A percentile compares a stretch with the other conserved stretches of the same genome.
Conservation (phyloP, 192 early-diverging fungal genomes). For the Backusella psychrophila region DNA sequence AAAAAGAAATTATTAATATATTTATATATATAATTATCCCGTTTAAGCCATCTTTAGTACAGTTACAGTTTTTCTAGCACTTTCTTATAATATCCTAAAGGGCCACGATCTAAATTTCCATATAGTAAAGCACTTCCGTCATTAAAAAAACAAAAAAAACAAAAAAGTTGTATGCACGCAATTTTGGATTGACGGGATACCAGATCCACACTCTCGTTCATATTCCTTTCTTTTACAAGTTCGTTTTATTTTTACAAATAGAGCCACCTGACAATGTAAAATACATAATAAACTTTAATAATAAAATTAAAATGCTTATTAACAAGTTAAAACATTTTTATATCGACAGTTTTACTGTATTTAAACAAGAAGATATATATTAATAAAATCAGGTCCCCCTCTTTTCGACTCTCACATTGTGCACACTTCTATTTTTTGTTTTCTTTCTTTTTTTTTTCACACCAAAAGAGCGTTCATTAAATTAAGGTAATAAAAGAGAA, state of each 20-base stretch:
- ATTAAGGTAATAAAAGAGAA: neutral
- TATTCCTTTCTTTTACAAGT: neutral
- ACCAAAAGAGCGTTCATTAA: constrained; percentile 3
- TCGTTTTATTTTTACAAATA: neutral
- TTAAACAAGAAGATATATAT: neutral
- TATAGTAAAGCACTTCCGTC: neutral
- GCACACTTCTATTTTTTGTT: neutral
- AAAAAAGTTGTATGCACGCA: neutral
- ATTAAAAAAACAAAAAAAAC: neutral
- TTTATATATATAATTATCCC: neutral
- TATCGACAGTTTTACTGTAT: neutral
- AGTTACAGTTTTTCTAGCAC: neutral
- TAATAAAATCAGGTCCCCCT: neutral
- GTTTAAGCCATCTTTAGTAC: constrained; percentile 3
- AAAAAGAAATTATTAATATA: constrained; percentile 17
- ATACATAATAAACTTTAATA: neutral
- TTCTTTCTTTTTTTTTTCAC: constrained; percentile 2
- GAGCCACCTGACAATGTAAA: neutral
- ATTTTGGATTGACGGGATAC: constrained; percentile 4
- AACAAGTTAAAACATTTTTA: neutral
- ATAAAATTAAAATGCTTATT: neutral
- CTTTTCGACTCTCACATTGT: neutral
- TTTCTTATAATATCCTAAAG: neutral
- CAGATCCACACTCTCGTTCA: neutral
- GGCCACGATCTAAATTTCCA: constrained; percentile 4